Percentiles rank a stretch among this genome's conserved stretches.
These are phyloP conservation scores for Phoma sp. DNA, from an alignment of 2,329 filamentous ascomycete genomes.

Conservation along the genomic window DNA sequence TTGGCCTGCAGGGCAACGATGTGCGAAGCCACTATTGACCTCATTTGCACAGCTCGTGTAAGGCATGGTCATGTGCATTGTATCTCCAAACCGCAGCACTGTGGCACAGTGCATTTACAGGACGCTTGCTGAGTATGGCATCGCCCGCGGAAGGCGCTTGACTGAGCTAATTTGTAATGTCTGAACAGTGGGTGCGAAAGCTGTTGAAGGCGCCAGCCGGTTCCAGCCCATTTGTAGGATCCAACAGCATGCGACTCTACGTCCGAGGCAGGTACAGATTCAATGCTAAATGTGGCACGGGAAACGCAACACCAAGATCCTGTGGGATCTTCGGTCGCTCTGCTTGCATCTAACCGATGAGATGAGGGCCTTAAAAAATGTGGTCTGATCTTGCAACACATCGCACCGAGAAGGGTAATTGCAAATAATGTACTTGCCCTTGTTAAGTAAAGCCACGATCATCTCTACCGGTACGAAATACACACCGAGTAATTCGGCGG, in stretches of 20 bases:
- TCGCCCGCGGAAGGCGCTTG: slow-evolving; percentile 6
- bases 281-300: slow-evolving; percentile 11
- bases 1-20: slow-evolving; percentile 6
- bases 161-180: slow-evolving; percentile 7
- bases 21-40: slow-evolving; percentile 28
- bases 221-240: slow-evolving; percentile 11
- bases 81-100: slow-evolving; percentile 14
- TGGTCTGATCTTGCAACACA: slow-evolving; percentile 10
- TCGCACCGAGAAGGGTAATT: not conserved
- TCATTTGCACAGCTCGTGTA: slow-evolving; percentile 20
- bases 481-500: not conserved
- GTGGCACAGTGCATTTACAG: slow-evolving; percentile 30
- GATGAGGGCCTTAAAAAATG: slow-evolving; percentile 5
- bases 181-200: slow-evolving; percentile 9
- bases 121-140: slow-evolving; percentile 5
- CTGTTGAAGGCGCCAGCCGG: slow-evolving; percentile 7
- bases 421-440: slow-evolving; percentile 6
- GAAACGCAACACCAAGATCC: slow-evolving; percentile 13
- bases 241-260: slow-evolving; percentile 1
- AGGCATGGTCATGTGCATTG: slow-evolving; percentile 15
- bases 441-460: slow-evolving; percentile 5
- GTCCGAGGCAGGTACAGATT: slow-evolving; percentile 11
- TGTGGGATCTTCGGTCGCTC: slow-evolving; percentile 8
- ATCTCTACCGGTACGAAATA: not conserved
- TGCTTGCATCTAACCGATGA: slow-evolving; percentile 5